These are phyloP conservation scores for Phoma sp. DNA, from an alignment of 2,329 filamentous ascomycete genomes.

Conservation along the genomic window DNA sequence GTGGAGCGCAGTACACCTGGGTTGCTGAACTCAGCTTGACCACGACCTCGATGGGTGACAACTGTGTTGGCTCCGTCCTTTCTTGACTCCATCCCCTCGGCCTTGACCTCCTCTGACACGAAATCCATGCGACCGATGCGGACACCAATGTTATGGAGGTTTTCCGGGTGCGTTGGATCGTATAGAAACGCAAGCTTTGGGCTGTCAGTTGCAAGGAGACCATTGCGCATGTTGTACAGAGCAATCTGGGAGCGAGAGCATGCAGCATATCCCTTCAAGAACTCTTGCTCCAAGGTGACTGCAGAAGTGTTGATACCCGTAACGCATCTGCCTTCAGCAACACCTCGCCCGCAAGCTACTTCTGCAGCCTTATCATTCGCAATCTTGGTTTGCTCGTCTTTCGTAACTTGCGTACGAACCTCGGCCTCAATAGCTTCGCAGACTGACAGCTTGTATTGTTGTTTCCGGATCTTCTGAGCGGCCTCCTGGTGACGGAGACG, in stretches of 20 bases:
- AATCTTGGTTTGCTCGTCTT: not conserved
- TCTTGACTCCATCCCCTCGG: not conserved
- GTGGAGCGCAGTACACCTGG: not conserved
- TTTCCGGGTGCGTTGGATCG: constrained; percentile 23
- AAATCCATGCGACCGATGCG: constrained; percentile 8
- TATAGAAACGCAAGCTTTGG: constrained; percentile 29
- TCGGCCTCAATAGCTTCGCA: constrained; percentile 15
- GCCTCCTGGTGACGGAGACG: constrained; percentile 20
- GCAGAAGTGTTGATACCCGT: constrained; percentile 1
- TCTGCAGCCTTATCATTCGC: constrained; percentile 5
- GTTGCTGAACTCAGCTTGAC: not conserved
- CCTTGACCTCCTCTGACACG: not conserved
- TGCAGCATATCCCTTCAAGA: constrained; percentile 29
- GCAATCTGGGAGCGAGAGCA: constrained; percentile 17
- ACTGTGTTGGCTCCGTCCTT: not conserved
- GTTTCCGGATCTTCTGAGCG: constrained; percentile 26
- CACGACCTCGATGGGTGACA: not conserved
- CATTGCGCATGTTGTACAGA: constrained; percentile 22
- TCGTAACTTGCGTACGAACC: not conserved
- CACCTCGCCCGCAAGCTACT: constrained; percentile 20
- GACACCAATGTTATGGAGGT: constrained; percentile 22
- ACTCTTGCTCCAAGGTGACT: constrained; percentile 6
- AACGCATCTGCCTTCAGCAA: not conserved
- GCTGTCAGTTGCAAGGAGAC: constrained; percentile 21
- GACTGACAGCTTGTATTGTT: constrained; percentile 23